Evolutionary conservation across 192 early-diverging fungal species (phyloP), one percentile per base, ranked within the genome.

Genomic region (Dissophora globulifera): DNA sequence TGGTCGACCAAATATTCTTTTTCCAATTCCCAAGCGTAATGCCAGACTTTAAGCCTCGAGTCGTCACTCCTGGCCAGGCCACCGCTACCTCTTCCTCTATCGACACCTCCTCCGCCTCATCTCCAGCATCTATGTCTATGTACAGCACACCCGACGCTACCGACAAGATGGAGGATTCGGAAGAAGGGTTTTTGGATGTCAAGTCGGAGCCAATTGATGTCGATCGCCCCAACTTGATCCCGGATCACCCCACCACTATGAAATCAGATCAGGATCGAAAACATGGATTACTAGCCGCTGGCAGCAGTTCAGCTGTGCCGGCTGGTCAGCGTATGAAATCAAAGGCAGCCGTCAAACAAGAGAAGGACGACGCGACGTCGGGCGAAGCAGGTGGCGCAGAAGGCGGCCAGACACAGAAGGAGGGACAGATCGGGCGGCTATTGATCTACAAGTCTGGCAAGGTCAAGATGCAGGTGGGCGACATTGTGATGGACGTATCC

Each of bases 11-110:
- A 40, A 51, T 90, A 30, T 78, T 87, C 29, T 85, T 87, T 30
- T 89, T 90, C 81, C 89, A 90, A 64, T 79, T 90, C 22, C 89
- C 89, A 3, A 68, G 78, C 10, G 69, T 89, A 33, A 78, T 90
- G 45, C 89, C 89, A 0, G 46, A 67, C 20, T 90, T 90, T 53
- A 70, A 81, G 29, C 67, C 76, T n/a, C 40, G 72, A 22, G 50
- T 50, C 41, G 72, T 76, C 40, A 52, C 63, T 0, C 15, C 48
- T 12, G 35, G n/a, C n/a, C n/a, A n/a, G n/a, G n/a, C n/a, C n/a
- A n/a, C n/a, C n/a, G n/a, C n/a, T 59, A 2, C 72, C 72, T 52
- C 33, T 76, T 58, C 62, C 1, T 64, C 62, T 10, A 27, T 61
- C 27, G 23, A 20, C 12, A 48, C 52, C 8, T 56, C 68, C 19